Conservation (phyloP, 1,139 yeast species). For the Pneumocystis murina region DNA sequence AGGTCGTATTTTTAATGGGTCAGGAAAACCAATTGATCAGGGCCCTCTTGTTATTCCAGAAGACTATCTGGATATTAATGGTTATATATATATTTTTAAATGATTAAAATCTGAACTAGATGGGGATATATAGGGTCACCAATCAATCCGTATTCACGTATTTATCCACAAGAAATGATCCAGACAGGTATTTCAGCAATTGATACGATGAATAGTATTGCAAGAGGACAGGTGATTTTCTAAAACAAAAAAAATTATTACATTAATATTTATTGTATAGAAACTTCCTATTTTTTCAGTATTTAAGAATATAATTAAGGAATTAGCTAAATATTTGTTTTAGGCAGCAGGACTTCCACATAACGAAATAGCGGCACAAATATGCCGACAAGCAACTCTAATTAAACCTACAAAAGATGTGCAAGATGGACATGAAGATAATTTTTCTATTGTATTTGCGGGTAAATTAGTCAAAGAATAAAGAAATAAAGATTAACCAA, state of each 20-base stretch:
- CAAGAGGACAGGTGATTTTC: slow-evolving; percentile 99
- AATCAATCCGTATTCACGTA: slow-evolving; percentile 93
- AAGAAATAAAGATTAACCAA: background rate
- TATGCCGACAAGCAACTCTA: slow-evolving; percentile 98
- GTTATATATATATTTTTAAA: slow-evolving; percentile 22
- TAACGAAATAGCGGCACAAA: slow-evolving; percentile 98
- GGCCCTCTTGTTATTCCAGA: slow-evolving; percentile 98
- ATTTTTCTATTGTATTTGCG: slow-evolving; percentile 95
- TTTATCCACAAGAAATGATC: slow-evolving; percentile 98
- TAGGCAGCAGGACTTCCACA: slow-evolving; percentile 99
- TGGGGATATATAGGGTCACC: slow-evolving; percentile 39
- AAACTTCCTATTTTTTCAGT: background rate
- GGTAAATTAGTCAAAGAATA: background rate
- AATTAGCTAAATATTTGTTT: slow-evolving; percentile 28
- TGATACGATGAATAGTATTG: slow-evolving; percentile 98
- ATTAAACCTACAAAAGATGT: slow-evolving; percentile 94
- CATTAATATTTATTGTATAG: background rate
- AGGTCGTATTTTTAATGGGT: slow-evolving; percentile 97
- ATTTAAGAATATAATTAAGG: background rate
- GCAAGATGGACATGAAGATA: slow-evolving; percentile 98
- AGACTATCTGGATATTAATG: slow-evolving; percentile 93
- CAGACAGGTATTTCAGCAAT: slow-evolving; percentile 97
- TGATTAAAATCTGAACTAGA: background rate
- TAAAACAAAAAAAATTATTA: background rate
- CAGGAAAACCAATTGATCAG: slow-evolving; percentile 95